Evolutionary conservation across 805 yeast genomes (phyloP), one percentile per base, ranked within the genome.

Genomic region (Hanseniaspora taiwanica): DNA sequence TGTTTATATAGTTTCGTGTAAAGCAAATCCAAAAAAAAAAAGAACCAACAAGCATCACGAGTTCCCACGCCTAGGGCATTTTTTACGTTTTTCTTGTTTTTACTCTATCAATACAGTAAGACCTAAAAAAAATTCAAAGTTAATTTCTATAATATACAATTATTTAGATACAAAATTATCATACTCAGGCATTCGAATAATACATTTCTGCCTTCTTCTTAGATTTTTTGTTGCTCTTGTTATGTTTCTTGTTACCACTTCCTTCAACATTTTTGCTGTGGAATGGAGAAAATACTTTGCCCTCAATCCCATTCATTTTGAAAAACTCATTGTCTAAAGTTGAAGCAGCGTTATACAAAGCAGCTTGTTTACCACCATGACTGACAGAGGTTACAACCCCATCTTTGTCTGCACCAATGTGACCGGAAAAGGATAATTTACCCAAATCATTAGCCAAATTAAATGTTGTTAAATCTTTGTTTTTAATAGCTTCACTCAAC

Each of bases 311-410:
- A 43, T 69, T 71, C 77, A 78, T 73, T 42, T 72, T 68, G 68
- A 89, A 89, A 54, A 89, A 89, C 43, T 85, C 95, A 27, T 74
- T 68, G 58, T 89, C 96, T 48, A 89, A 65, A 50, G 84, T 91
- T 33, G 75, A 83, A 27, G 89, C 85, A 6, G 85, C 81, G 54
- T 80, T 78, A 48, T 71, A 73, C 46, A 81, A 66, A 2, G 85
- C 83, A 10, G 91, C 89, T 54, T 81, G 86, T 47, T 73, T 77
- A 60, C 91, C 91, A 63, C 91, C 89, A 51, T 81, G 79, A 42
- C 71, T 74, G 38, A 72, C 69, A 8, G 80, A 65, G 42, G 65
- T 68, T 3, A 78, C 71, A 36, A 62, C 60, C 8, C 52, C 52
- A 13, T 52, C 51, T 27, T 63, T 73, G 19, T 64, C 65, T 27